These are phyloP conservation scores for Coprinellus aureogranulatus DNA, from an alignment of 768 basidiomycete genomes.

Conservation along the genomic window DNA sequence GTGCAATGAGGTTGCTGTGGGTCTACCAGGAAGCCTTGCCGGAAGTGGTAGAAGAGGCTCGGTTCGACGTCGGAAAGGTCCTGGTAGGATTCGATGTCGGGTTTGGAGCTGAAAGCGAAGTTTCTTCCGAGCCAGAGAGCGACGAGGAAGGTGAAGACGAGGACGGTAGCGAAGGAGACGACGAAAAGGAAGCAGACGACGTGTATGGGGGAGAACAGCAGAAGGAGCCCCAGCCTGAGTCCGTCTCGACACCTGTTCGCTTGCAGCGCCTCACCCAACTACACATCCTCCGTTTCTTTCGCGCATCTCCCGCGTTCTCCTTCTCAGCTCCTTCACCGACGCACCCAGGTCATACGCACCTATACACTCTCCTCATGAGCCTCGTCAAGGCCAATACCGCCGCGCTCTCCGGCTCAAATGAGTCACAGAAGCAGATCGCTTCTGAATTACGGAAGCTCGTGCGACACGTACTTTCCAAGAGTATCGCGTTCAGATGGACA, in stretches of 20 bases:
- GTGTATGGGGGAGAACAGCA: background rate
- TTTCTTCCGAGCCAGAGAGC: conserved; percentile 5
- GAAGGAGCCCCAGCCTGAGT: conserved; percentile 14
- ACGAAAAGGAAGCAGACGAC: conserved; percentile 2
- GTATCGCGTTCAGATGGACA: conserved; percentile 68
- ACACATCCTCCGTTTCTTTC: conserved; percentile 74
- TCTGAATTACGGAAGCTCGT: conserved; percentile 48
- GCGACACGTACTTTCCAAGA: conserved; percentile 60
- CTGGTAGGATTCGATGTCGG: conserved; percentile 43
- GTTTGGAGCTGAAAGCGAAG: background rate
- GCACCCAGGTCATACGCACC: conserved; percentile 35
- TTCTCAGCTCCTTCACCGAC: conserved; percentile 41
- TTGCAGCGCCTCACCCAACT: conserved; percentile 61
- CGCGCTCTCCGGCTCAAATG: conserved; percentile 23
- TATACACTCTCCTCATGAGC: conserved; percentile 61
- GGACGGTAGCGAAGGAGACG: background rate
- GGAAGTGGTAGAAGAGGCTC: conserved; percentile 67
- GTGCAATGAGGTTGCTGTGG: conserved; percentile 77
- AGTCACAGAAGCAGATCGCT: background rate
- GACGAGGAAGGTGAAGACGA: conserved; percentile 24
- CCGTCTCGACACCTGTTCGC: background rate
- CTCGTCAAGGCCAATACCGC: conserved; percentile 28
- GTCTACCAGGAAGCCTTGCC: conserved; percentile 82
- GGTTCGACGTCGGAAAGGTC: conserved; percentile 85
- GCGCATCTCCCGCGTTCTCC: conserved; percentile 73